Percentiles rank a stretch among this genome's conserved stretches.
These are phyloP conservation scores for Neurospora sublineolata DNA, from an alignment of 495 filamentous ascomycete genomes.

Conservation along the genomic window DNA sequence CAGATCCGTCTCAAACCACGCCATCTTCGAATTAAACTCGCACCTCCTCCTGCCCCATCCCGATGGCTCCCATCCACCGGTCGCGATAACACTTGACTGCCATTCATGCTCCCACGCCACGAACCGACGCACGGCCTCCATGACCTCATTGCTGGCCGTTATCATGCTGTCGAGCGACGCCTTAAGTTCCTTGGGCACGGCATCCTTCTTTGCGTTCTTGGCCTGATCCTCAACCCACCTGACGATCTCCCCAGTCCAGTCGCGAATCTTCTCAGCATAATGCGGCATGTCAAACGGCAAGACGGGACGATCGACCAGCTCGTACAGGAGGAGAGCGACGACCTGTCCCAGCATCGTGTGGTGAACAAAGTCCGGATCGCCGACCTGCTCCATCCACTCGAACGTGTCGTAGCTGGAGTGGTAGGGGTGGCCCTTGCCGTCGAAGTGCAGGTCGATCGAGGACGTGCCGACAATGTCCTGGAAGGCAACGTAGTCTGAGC, in stretches of 20 bases:
- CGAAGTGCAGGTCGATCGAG: conserved; percentile 77
- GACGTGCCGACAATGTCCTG: conserved; percentile 89
- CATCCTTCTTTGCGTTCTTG: conserved; percentile 14
- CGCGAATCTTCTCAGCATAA: conserved; percentile 46
- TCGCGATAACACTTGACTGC: conserved; percentile 54
- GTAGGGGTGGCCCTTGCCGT: conserved; percentile 55
- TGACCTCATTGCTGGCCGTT: conserved; percentile 49
- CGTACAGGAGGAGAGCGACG: conserved; percentile 71
- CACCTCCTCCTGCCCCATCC: conserved; percentile 50
- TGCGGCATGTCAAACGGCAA: conserved; percentile 68
- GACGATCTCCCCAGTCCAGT: conserved; percentile 56
- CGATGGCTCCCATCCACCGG: conserved; percentile 59
- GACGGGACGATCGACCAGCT: conserved; percentile 68
- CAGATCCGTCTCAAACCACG: conserved; percentile 69
- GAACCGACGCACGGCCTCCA: conserved; percentile 49
- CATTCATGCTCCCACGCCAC: conserved; percentile 59
- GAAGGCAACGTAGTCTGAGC: conserved; percentile 86
- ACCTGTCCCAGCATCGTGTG: conserved; percentile 72
- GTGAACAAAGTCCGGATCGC: conserved; percentile 73
- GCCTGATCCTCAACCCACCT: conserved; percentile 47
- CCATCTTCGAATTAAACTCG: conserved; percentile 61
- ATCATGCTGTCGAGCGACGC: conserved; percentile 45
- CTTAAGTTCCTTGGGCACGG: conserved; percentile 10
- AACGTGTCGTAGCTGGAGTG: conserved; percentile 84
- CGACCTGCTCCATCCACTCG: conserved; percentile 68